Evolutionary conservation across 768 basidiomycete species (phyloP).

Genomic region (Termitomyces sp.): DNA sequence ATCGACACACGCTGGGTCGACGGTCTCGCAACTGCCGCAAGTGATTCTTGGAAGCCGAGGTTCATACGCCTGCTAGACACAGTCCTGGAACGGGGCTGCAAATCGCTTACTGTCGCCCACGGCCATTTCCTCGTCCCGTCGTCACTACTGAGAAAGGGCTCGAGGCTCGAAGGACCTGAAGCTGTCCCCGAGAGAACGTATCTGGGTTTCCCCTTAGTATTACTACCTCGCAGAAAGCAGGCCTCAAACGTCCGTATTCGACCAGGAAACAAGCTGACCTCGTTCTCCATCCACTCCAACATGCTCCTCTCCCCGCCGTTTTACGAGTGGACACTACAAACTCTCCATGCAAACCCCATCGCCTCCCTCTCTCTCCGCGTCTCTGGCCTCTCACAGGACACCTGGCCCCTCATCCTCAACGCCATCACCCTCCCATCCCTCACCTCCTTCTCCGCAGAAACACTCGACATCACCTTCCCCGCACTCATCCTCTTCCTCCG

Average conservation of each 20-base stretch:
- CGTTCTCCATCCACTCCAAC: slow-evolving; percentile 19
- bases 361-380: slow-evolving; percentile 21
- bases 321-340: slow-evolving; percentile 23
- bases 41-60: slow-evolving; percentile 17
- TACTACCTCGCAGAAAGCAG: neutral
- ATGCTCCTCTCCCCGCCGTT: slow-evolving; percentile 22
- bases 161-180: neutral
- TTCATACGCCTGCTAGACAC: slow-evolving; percentile 18
- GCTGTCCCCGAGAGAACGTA: slow-evolving; percentile 1
- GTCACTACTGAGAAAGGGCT: neutral
- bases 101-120: slow-evolving; percentile 17
- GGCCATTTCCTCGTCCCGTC: slow-evolving; percentile 20
- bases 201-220: slow-evolving; percentile 8
- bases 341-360: slow-evolving; percentile 19
- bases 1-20: slow-evolving; percentile 23
- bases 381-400: slow-evolving; percentile 10
- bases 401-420: slow-evolving; percentile 20
- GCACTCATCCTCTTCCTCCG: slow-evolving; percentile 23
- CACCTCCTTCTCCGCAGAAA: slow-evolving; percentile 17
- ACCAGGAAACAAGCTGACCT: slow-evolving; percentile 10
- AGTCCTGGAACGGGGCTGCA: slow-evolving; percentile 17
- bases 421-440: slow-evolving; percentile 23
- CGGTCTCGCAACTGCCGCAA: slow-evolving; percentile 17
- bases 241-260: neutral
- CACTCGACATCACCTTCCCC: slow-evolving; percentile 17